phyloP scores from a whole-genome alignment of 176 grass and related monocot genomes.

The Oryza nivara region DNA sequence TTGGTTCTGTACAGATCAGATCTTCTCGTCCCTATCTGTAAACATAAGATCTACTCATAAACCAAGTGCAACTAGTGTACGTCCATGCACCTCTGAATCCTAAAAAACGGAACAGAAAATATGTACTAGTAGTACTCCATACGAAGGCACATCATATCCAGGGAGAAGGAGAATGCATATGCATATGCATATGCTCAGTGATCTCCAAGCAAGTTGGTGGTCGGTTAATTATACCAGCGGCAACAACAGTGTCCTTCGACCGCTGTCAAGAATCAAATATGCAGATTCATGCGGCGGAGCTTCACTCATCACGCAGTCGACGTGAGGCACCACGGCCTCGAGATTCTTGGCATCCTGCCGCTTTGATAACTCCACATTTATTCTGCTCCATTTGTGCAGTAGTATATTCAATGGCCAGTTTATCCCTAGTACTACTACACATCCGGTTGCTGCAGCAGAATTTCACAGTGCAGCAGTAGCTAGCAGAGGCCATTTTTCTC shows the following conservation, averaged over 20 bases:
- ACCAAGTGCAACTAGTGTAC: neutral
- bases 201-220: constrained; percentile 1
- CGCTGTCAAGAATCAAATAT: neutral
- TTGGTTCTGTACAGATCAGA: constrained; percentile 34
- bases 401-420: neutral
- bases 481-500: neutral
- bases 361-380: neutral
- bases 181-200: neutral
- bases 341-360: neutral
- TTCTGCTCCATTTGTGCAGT: neutral
- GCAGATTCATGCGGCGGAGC: neutral
- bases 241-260: constrained; percentile 12
- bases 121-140: too few relatives aligned
- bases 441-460: neutral
- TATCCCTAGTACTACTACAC: neutral
- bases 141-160: neutral
- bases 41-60: neutral
- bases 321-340: neutral
- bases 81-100: constrained; percentile 33
- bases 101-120: neutral
- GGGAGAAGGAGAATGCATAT: neutral
- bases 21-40: neutral
- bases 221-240: neutral
- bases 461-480: neutral
- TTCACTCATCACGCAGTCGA: neutral